A percentile compares a stretch with the other conserved stretches of the same genome.
Conservation (phyloP, 768 basidiomycete species). For the Lyophyllum atratum region DNA sequence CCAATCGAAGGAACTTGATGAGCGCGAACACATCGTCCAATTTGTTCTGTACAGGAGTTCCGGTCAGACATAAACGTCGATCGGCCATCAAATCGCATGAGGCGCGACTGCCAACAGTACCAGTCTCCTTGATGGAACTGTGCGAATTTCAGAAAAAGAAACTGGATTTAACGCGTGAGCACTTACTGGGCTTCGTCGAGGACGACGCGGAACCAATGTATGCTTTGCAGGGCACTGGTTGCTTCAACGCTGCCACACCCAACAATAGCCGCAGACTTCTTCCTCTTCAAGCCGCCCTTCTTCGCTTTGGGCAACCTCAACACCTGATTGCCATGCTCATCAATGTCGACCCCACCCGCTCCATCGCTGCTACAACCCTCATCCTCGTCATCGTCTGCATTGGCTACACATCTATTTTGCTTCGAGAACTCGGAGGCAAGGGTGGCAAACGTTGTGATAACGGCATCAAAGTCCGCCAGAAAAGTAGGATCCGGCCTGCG, state of each 20-base stretch:
- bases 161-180: background rate
- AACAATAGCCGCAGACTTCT: constrained; percentile 43
- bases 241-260: constrained; percentile 41
- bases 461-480: constrained; percentile 92
- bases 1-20: constrained; percentile 91
- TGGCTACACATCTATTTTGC: constrained; percentile 71
- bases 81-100: constrained; percentile 95
- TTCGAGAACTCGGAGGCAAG: constrained; percentile 94
- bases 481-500: constrained; percentile 85
- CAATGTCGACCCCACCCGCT: constrained; percentile 61
- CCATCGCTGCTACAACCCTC: constrained; percentile 68
- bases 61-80: constrained; percentile 91
- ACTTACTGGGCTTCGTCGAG: constrained; percentile 95
- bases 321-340: constrained; percentile 67
- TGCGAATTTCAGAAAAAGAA: background rate
- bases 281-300: constrained; percentile 68
- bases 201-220: constrained; percentile 96
- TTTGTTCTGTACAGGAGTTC: constrained; percentile 99
- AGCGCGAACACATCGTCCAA: constrained; percentile 97
- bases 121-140: constrained; percentile 96
- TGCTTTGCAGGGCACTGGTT: constrained; percentile 85
- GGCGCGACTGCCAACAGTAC: constrained; percentile 92
- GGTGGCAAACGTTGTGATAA: constrained; percentile 97
- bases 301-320: constrained; percentile 63
- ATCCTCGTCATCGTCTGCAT: constrained; percentile 73